A percentile compares a stretch with the other conserved stretches of the same genome.
Evolutionary conservation across 164 flowering plant genomes (phyloP).

Genomic region (Saururus chinensis): DNA sequence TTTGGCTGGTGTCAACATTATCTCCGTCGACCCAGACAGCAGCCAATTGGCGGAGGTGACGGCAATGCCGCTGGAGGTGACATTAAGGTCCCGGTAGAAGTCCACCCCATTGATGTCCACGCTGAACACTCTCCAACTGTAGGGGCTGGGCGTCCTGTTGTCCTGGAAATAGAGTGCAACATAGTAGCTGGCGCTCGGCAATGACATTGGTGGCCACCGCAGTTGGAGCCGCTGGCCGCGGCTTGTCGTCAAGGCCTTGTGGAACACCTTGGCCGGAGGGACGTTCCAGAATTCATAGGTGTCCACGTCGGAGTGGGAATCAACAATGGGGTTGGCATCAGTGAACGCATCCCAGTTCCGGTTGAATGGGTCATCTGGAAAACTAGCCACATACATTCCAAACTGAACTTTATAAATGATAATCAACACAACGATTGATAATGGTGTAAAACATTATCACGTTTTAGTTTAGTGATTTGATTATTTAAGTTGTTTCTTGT

Average conservation of each 20-base stretch:
- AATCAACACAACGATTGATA: conserved; percentile 6
- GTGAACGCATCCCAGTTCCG: conserved; percentile 72
- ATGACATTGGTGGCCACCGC: conserved; percentile 54
- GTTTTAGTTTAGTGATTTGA: too few relatives aligned
- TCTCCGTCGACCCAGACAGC: conserved; percentile 50
- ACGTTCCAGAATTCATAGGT: conserved; percentile 68
- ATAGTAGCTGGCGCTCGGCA: conserved; percentile 49
- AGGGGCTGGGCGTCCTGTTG: conserved; percentile 53
- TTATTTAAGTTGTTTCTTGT: too few relatives aligned
- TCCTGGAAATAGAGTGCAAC: conserved; percentile 84
- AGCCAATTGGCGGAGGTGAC: conserved; percentile 58
- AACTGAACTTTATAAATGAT: background rate
- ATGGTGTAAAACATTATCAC: too few relatives aligned
- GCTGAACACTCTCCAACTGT: conserved; percentile 77
- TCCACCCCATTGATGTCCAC: conserved; percentile 44
- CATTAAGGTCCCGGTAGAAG: conserved; percentile 56
- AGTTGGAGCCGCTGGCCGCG: conserved; percentile 48
- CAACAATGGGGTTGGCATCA: conserved; percentile 38
- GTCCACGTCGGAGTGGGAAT: conserved; percentile 29
- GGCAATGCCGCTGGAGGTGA: conserved; percentile 40
- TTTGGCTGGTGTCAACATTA: conserved; percentile 34
- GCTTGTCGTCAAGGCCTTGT: conserved; percentile 47
- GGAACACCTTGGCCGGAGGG: conserved; percentile 60
- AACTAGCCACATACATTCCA: conserved; percentile 35
- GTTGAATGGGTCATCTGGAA: conserved; percentile 82